Conservation (phyloP, 345 rosid species). For the Eutrema heterophyllum region DNA sequence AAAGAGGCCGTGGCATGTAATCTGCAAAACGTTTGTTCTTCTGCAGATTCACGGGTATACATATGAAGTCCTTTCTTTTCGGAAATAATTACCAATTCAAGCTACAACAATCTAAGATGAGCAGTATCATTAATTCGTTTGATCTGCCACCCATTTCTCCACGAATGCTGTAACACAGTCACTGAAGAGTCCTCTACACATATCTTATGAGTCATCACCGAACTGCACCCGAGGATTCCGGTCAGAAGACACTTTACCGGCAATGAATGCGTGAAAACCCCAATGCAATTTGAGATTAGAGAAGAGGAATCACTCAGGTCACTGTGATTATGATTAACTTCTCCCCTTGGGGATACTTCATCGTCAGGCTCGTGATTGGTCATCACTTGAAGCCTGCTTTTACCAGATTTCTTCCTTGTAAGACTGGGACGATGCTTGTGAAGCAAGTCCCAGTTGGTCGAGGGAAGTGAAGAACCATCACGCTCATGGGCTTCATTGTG, state of each 20-base stretch:
- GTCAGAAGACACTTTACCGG: constrained; percentile 84
- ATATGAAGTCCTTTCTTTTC: background rate
- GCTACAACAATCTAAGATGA: constrained; percentile 82
- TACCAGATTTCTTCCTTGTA: constrained; percentile 76
- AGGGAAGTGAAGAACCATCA: constrained; percentile 44
- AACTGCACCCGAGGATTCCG: constrained; percentile 80
- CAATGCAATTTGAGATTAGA: constrained; percentile 42
- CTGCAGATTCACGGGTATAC: constrained; percentile 15
- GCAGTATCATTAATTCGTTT: constrained; percentile 83
- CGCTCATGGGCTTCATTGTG: constrained; percentile 49
- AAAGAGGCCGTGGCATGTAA: constrained; percentile 6
- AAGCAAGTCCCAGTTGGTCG: constrained; percentile 55
- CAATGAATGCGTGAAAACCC: constrained; percentile 76
- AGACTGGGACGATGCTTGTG: constrained; percentile 61
- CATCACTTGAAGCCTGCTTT: constrained; percentile 83
- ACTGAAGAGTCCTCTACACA: constrained; percentile 91
- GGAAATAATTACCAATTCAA: constrained; percentile 5
- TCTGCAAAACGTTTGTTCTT: constrained; percentile 16
- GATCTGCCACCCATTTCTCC: constrained; percentile 90
- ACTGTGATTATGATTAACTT: constrained; percentile 36
- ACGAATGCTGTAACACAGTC: constrained; percentile 74
- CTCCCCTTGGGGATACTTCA: constrained; percentile 62
- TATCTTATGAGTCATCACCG: constrained; percentile 62
- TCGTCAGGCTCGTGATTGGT: constrained; percentile 67
- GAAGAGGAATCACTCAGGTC: constrained; percentile 51